phyloP scores from a whole-genome alignment of 2,329 filamentous ascomycete species.

The Verticillium nubilum region DNA sequence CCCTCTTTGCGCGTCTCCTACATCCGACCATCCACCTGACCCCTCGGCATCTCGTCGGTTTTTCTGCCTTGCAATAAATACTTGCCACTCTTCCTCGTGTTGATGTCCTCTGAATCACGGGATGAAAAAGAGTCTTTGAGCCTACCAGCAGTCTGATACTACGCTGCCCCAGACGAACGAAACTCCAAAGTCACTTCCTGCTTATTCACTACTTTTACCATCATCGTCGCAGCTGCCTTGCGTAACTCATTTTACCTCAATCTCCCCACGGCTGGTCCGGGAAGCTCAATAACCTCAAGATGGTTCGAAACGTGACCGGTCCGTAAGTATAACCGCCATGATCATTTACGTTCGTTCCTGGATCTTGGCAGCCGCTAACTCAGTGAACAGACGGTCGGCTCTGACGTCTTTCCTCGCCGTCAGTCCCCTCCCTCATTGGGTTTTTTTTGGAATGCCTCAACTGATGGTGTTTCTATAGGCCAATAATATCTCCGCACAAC shows the following conservation, averaged over 20 bases:
- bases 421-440: conserved; percentile 12
- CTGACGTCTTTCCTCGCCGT: conserved; percentile 49
- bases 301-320: conserved; percentile 27
- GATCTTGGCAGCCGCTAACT: not conserved
- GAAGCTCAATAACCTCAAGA: not conserved
- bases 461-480: conserved; percentile 35
- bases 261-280: not conserved
- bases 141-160: too few relatives aligned
- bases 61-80: not conserved
- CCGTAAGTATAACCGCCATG: conserved; percentile 23
- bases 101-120: too few relatives aligned
- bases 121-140: too few relatives aligned
- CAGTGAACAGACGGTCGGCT: conserved; percentile 38
- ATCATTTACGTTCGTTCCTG: not conserved
- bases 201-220: too few relatives aligned
- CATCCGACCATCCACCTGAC: not conserved
- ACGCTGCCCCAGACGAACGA: too few relatives aligned
- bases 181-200: too few relatives aligned
- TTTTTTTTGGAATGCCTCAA: conserved; percentile 13
- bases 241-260: not conserved
- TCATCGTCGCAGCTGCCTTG: not conserved
- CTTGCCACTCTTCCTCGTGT: not conserved
- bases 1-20: not conserved
- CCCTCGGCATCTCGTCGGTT: not conserved
- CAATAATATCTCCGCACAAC: conserved; percentile 63